Evolutionary conservation across 2,329 filamentous ascomycete genomes (phyloP).

Genomic region (Phyllosticta paracitricarpa): DNA sequence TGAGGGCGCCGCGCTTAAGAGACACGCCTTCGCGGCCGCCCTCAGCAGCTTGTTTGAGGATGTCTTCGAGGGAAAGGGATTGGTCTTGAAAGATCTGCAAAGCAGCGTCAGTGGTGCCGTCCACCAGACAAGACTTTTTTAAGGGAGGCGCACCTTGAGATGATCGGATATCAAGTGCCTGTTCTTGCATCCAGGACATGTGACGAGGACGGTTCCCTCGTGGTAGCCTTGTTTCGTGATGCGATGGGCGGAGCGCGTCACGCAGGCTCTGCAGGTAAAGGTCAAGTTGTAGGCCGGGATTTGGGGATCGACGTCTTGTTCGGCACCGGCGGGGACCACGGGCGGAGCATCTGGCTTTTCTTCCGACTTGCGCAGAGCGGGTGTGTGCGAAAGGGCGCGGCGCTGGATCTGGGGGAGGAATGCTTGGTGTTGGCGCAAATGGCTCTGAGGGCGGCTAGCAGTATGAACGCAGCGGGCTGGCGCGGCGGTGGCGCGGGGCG

Average conservation of each 20-base stretch:
- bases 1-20: slow-evolving; percentile 60
- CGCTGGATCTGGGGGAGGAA: slow-evolving; percentile 2
- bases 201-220: slow-evolving; percentile 76
- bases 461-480: slow-evolving; percentile 9
- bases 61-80: slow-evolving; percentile 62
- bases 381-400: slow-evolving; percentile 17
- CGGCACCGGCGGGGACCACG: slow-evolving; percentile 42
- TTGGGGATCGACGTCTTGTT: neutral
- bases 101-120: neutral
- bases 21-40: slow-evolving; percentile 51
- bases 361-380: slow-evolving; percentile 21
- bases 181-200: slow-evolving; percentile 76
- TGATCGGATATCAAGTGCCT: slow-evolving; percentile 90
- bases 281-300: slow-evolving; percentile 58
- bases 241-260: slow-evolving; percentile 67
- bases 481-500: neutral
- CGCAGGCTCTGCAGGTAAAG: slow-evolving; percentile 88
- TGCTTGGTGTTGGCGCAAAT: slow-evolving; percentile 13
- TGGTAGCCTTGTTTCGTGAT: slow-evolving; percentile 95
- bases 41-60: slow-evolving; percentile 50
- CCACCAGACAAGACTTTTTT: neutral
- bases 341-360: slow-evolving; percentile 17
- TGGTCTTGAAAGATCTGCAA: slow-evolving; percentile 62
- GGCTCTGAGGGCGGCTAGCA: slow-evolving; percentile 13
- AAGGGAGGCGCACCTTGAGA: slow-evolving; percentile 43